A percentile compares a stretch with the other conserved stretches of the same genome.
Conservation (phyloP, 352 stramenopile species). For the Globisporangium nunn region DNA sequence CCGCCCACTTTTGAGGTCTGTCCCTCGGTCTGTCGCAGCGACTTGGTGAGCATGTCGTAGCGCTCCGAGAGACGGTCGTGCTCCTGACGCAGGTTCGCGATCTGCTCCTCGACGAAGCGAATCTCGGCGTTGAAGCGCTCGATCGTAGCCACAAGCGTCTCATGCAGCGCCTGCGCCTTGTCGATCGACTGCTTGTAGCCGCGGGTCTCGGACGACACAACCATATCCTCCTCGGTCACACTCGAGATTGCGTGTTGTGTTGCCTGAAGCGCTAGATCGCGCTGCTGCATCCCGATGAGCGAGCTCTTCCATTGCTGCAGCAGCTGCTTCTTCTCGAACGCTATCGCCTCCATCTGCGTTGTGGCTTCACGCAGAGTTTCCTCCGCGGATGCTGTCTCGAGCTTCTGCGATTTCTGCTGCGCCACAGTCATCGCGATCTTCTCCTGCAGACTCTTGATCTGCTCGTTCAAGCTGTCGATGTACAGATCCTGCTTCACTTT, state of each 20-base stretch:
- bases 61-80: constrained; percentile 70
- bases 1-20: constrained; percentile 60
- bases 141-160: constrained; percentile 74
- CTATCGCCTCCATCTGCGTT: constrained; percentile 88
- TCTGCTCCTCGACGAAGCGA: constrained; percentile 68
- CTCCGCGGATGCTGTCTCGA: constrained; percentile 82
- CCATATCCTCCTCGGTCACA: constrained; percentile 75
- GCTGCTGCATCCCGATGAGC: constrained; percentile 85
- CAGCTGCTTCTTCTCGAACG: constrained; percentile 94
- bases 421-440: constrained; percentile 70
- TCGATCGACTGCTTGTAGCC: constrained; percentile 84
- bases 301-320: constrained; percentile 94
- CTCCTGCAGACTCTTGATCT: constrained; percentile 86
- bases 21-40: constrained; percentile 80
- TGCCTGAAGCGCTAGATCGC: constrained; percentile 90
- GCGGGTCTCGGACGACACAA: constrained; percentile 80
- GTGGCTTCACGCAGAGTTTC: constrained; percentile 85
- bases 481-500: constrained; percentile 93
- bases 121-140: constrained; percentile 84
- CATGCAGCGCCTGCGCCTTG: constrained; percentile 75
- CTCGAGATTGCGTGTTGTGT: constrained; percentile 78
- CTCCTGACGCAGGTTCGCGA: constrained; percentile 44
- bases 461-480: constrained; percentile 89
- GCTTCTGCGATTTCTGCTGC: constrained; percentile 80
- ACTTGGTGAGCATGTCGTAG: constrained; percentile 85